Base-by-base conservation (phyloP, 192 early-diverging fungal genomes). In the Powellomyces hirtus region DNA sequence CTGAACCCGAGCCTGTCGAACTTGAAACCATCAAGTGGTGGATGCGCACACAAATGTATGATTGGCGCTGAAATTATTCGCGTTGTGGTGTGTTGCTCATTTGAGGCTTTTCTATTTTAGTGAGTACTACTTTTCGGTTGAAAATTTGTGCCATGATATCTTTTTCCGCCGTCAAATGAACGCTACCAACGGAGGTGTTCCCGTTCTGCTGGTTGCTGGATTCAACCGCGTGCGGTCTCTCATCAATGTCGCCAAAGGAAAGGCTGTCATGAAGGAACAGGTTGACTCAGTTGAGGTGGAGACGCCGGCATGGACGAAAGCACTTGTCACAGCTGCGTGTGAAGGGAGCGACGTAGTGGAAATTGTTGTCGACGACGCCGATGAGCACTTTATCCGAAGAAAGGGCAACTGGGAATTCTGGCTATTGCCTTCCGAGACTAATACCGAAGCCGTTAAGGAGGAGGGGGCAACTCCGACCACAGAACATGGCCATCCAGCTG, bases 71-170 rank as follows among this genome's bases (percentile, higher is more conserved):
- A 11, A 24, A 8, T 24, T 8, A n/a, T 52, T 52, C 13, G 13
- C 31, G 6, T 64, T 22, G 85, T 87, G 81, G 73, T 74, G 62
- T 27, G 0, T 6, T 2, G 29, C 27, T 56, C 2, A 56, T 31
- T 56, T 56, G 4, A 4, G 16, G 4, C 29, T 38, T 55, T 58
- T 24, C 37, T 62, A 2, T 64, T 59, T 73, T 61, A 92, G 89
- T 64, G 82, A 99, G 74, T 99, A 94, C 78, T 99, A 99, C 81
- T 98, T 98, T 70, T 94, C 92, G 51, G 86, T 97, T 45, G 95
- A 98, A 40, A 99, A 99, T 68, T 81, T 99, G 56, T 94, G 93
- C 88, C 92, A 91, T 57, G 97, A 99, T 75, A 83, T 98, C 20
- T 99, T 84, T 77, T 93, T 99, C 80, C 89, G 97, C 46, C 76